Percentiles rank a stretch among this genome's conserved stretches.
phyloP scores from a whole-genome alignment of 1,139 yeast genomes.

The Arxiozyma telluris region DNA sequence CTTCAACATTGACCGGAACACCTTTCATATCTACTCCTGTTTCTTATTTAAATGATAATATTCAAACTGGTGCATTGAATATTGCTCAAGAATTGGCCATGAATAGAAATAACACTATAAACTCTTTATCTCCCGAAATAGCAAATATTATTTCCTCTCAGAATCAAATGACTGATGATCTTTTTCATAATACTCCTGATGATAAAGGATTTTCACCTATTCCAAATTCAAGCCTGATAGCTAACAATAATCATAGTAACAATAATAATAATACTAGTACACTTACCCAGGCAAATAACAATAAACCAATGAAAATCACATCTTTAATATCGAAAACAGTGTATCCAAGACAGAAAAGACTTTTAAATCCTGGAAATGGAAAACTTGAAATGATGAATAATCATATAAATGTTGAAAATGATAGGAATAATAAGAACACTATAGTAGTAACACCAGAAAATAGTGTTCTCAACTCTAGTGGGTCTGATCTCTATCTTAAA shows the following conservation, averaged over 20 bases:
- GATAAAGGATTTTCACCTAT: not conserved
- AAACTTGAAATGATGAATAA: not conserved
- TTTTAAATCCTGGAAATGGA: constrained; percentile 1
- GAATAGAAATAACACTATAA: constrained; percentile 18
- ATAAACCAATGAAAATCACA: constrained; percentile 2
- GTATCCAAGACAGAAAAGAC: not conserved
- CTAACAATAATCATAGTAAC: not conserved
- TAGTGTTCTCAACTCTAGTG: not conserved
- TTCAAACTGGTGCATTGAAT: constrained; percentile 8
- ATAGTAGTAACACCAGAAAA: not conserved
- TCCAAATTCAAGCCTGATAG: not conserved
- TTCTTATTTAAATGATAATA: constrained; percentile 11
- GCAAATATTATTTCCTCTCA: not conserved
- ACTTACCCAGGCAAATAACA: not conserved
- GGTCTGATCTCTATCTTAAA: not conserved
- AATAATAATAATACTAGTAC: not conserved
- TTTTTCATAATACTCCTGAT: not conserved
- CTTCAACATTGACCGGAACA: too few species aligned
- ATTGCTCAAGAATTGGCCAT: constrained; percentile 29
- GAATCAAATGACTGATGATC: not conserved
- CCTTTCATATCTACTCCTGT: not conserved
- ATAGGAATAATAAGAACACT: not conserved
- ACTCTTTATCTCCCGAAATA: not conserved
- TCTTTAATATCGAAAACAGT: constrained; percentile 1
- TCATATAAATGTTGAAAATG: not conserved